A percentile compares a stretch with the other conserved stretches of the same genome.
phyloP scores from a whole-genome alignment of 2,329 filamentous ascomycete species.

The Colletotrichum sp. region DNA sequence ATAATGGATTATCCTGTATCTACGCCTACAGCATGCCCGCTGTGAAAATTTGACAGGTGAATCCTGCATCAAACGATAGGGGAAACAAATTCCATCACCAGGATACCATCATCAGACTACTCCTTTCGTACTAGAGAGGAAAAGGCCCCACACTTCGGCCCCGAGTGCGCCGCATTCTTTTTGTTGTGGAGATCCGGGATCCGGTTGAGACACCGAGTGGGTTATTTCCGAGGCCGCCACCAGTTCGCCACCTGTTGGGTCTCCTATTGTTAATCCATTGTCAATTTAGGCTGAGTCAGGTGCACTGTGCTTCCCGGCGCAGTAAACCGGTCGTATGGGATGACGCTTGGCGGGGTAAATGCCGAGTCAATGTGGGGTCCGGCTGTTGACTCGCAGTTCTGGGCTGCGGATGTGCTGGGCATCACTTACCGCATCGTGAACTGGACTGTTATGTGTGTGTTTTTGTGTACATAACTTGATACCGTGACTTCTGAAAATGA shows the following conservation, averaged over 20 bases:
- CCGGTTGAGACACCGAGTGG: not conserved
- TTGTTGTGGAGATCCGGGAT: no score
- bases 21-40: no score
- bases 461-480: not conserved
- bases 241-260: not conserved
- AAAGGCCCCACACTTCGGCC: no score
- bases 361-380: not conserved
- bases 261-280: no score
- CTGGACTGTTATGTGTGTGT: not conserved
- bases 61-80: no score
- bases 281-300: not conserved
- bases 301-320: not conserved
- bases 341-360: not conserved
- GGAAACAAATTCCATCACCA: no score
- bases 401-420: not conserved
- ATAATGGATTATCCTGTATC: no score
- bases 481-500: accelerated
- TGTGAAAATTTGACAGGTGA: no score
- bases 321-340: not conserved
- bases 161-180: no score
- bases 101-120: no score
- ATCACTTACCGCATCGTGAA: not conserved
- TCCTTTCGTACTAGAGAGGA: no score
- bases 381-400: not conserved
- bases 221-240: not conserved